These are phyloP conservation scores for Schizochytrium sp. DNA, from an alignment of 108 stramenopile species.

Conservation along the genomic window DNA sequence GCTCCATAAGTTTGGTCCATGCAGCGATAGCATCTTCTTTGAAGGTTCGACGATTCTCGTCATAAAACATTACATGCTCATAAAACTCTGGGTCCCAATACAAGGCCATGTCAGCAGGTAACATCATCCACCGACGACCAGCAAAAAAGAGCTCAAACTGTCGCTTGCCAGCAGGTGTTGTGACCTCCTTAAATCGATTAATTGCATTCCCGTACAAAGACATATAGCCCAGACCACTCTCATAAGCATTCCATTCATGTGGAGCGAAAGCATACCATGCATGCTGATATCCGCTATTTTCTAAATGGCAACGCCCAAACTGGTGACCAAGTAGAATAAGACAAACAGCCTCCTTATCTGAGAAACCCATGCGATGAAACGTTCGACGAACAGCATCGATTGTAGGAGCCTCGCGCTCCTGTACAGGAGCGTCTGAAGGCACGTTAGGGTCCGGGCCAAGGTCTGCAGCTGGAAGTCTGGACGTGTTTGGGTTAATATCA, in stretches of 20 bases:
- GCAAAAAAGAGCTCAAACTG: slow-evolving; percentile 58
- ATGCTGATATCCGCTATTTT: slow-evolving; percentile 88
- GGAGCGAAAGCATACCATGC: slow-evolving; percentile 94
- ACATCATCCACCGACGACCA: slow-evolving; percentile 77
- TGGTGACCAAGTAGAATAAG: slow-evolving; percentile 91
- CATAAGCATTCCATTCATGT: slow-evolving; percentile 93
- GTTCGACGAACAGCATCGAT: slow-evolving; percentile 84
- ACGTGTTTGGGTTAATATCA: slow-evolving; percentile 60
- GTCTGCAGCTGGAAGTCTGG: slow-evolving; percentile 89
- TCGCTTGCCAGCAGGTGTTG: slow-evolving; percentile 38
- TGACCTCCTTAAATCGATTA: slow-evolving; percentile 83
- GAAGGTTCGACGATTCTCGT: slow-evolving; percentile 88
- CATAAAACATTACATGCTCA: slow-evolving; percentile 86
- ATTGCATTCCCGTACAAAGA: slow-evolving; percentile 85
- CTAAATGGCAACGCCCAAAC: slow-evolving; percentile 91
- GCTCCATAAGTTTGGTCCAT: slow-evolving; percentile 71
- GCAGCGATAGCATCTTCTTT: slow-evolving; percentile 72
- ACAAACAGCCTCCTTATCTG: slow-evolving; percentile 93
- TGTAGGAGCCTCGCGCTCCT: slow-evolving; percentile 46
- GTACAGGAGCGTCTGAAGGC: slow-evolving; percentile 26
- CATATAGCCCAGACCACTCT: slow-evolving; percentile 10
- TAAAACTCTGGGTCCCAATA: slow-evolving; percentile 85
- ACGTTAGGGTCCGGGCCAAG: slow-evolving; percentile 74
- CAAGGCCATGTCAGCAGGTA: slow-evolving; percentile 87
- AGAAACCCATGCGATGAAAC: slow-evolving; percentile 95